These are phyloP conservation scores for Mrakiaceae sp. DNA, from an alignment of 1,284 basidiomycete species.

Conservation along the genomic window DNA sequence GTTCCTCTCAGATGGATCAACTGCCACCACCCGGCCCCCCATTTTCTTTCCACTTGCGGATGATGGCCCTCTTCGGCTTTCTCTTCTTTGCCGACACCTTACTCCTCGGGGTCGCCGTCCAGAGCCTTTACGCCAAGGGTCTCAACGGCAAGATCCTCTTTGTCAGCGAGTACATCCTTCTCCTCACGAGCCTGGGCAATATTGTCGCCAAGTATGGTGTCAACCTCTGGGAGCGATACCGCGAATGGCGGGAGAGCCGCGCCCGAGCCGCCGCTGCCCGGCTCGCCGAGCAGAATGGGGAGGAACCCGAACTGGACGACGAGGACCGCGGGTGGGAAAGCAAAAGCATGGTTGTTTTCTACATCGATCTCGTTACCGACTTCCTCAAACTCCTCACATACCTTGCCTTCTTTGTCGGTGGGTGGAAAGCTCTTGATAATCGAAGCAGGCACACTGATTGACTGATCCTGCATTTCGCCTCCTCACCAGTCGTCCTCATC, in stretches of 20 bases:
- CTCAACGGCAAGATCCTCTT: slow-evolving; percentile 81
- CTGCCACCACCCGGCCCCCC: slow-evolving; percentile 74
- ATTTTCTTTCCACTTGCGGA: slow-evolving; percentile 69
- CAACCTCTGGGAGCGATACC: slow-evolving; percentile 66
- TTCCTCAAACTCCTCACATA: slow-evolving; percentile 89
- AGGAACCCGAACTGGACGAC: not conserved
- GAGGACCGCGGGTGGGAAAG: slow-evolving; percentile 65
- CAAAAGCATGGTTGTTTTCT: slow-evolving; percentile 95
- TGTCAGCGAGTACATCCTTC: slow-evolving; percentile 90
- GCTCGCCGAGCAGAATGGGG: not conserved
- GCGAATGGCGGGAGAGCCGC: slow-evolving; percentile 61
- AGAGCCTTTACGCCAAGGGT: slow-evolving; percentile 38
- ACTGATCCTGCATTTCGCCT: too few relatives aligned
- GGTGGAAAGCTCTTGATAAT: too few relatives aligned
- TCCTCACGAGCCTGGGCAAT: slow-evolving; percentile 69
- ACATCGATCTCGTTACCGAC: slow-evolving; percentile 74
- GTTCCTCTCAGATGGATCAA: slow-evolving; percentile 75
- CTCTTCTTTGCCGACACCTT: slow-evolving; percentile 28
- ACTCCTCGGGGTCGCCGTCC: slow-evolving; percentile 27
- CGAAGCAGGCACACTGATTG: too few relatives aligned
- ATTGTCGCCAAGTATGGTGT: slow-evolving; percentile 76
- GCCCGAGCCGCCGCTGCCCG: slow-evolving; percentile 35
- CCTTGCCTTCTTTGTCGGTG: slow-evolving; percentile 67
- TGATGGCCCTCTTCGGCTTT: slow-evolving; percentile 41
- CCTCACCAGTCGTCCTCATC: slow-evolving; percentile 57